phyloP scores from a whole-genome alignment of 2,329 filamentous ascomycete genomes.

The Gnomoniopsis smithogilvyi region DNA sequence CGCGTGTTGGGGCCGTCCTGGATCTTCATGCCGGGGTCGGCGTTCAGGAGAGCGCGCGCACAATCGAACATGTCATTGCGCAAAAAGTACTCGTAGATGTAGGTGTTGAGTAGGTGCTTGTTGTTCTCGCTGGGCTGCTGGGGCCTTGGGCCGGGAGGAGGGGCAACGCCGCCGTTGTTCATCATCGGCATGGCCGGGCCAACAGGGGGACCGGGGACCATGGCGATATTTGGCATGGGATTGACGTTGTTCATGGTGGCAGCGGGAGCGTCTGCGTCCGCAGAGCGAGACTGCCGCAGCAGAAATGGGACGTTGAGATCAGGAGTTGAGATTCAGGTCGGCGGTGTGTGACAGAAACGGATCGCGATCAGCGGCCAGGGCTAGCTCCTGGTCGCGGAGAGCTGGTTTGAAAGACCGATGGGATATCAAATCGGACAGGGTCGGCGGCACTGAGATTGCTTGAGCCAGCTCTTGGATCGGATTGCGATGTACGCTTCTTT shows the following conservation, averaged over 20 bases:
- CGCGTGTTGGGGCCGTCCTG: constrained; percentile 69
- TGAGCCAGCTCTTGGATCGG: constrained; percentile 17
- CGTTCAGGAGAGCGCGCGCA: constrained; percentile 69
- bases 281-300: constrained; percentile 37
- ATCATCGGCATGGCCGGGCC: constrained; percentile 65
- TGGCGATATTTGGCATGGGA: constrained; percentile 64
- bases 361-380: constrained; percentile 5
- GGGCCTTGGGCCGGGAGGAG: constrained; percentile 31
- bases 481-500: neutral
- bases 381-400: neutral
- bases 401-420: neutral
- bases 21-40: constrained; percentile 64
- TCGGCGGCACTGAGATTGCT: constrained; percentile 8
- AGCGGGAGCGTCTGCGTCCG: constrained; percentile 23
- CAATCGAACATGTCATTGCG: constrained; percentile 81
- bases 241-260: constrained; percentile 58
- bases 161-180: constrained; percentile 50
- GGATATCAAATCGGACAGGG: neutral
- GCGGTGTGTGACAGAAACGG: constrained; percentile 1
- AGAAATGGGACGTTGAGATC: constrained; percentile 2
- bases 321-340: constrained; percentile 9
- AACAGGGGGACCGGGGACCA: constrained; percentile 62
- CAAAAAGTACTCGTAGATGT: constrained; percentile 90
- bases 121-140: constrained; percentile 43
- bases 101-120: constrained; percentile 70